Conservation (phyloP, 2,329 filamentous ascomycete genomes). For the Pyrenophora graminea region DNA sequence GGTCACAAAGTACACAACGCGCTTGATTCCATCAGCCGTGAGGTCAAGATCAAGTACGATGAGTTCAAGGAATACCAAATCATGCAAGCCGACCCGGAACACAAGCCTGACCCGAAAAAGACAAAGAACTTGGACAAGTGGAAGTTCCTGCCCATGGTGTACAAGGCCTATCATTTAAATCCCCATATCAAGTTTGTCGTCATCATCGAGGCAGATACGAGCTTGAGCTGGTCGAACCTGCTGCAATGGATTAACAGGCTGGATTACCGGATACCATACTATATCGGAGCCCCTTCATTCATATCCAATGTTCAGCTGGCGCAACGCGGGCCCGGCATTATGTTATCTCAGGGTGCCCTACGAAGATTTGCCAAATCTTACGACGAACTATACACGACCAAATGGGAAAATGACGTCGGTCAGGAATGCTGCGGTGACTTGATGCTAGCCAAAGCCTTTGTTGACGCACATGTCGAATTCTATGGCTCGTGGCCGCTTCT, state of each 20-base stretch:
- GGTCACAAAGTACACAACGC: constrained; percentile 58
- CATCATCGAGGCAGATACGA: constrained; percentile 45
- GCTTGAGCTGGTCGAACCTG: constrained; percentile 44
- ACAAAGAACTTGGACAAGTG: constrained; percentile 60
- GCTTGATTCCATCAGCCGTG: constrained; percentile 48
- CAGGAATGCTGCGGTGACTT: constrained; percentile 48
- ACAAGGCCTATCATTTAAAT: constrained; percentile 50
- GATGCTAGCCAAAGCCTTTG: constrained; percentile 41
- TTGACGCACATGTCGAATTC: constrained; percentile 42
- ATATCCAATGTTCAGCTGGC: constrained; percentile 47
- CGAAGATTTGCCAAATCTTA: constrained; percentile 39
- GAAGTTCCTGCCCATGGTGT: constrained; percentile 62
- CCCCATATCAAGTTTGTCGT: constrained; percentile 36
- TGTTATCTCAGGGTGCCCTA: constrained; percentile 49
- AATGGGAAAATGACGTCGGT: constrained; percentile 41
- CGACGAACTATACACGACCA: constrained; percentile 32
- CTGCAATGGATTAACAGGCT: constrained; percentile 47
- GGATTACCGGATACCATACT: constrained; percentile 49
- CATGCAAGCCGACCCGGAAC: constrained; percentile 49
- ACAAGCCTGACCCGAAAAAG: constrained; percentile 49
- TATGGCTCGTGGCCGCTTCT: constrained; percentile 49
- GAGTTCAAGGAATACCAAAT: constrained; percentile 60
- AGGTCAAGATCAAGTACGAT: constrained; percentile 44
- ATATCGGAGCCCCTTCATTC: constrained; percentile 47
- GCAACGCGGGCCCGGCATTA: constrained; percentile 50